These are phyloP conservation scores for Mycena chlorophos DNA, from an alignment of 768 basidiomycete genomes.

Conservation along the genomic window DNA sequence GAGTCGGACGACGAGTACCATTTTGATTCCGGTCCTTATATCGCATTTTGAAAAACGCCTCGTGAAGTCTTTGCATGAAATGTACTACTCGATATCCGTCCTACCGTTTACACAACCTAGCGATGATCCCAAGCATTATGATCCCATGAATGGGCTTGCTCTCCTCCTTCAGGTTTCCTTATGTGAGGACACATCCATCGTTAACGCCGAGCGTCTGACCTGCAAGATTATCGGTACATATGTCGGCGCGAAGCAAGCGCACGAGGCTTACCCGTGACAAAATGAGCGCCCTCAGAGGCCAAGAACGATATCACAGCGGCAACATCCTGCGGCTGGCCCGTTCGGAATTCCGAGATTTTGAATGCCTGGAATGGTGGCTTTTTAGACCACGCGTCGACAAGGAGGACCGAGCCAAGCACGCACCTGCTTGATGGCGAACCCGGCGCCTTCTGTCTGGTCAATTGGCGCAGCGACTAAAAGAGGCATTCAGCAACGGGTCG, in stretches of 20 bases:
- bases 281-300: slow-evolving; percentile 27
- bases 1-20: no score
- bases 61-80: no score
- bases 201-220: background rate
- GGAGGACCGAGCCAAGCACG: background rate
- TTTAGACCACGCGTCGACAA: background rate
- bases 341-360: slow-evolving; percentile 5
- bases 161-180: no score
- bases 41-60: no score
- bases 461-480: background rate
- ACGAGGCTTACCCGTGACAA: slow-evolving; percentile 25
- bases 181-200: background rate
- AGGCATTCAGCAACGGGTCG: background rate
- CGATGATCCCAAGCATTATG: no score
- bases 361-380: background rate
- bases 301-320: slow-evolving; percentile 27
- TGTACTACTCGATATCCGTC: no score
- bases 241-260: background rate
- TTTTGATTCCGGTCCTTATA: no score
- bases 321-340: slow-evolving; percentile 20
- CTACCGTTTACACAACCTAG: no score
- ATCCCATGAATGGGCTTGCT: no score
- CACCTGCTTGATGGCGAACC: background rate
- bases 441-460: background rate
- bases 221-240: background rate